phyloP scores from a whole-genome alignment of 371 early-diverging fungal species.

The Syncephalastrum racemosum region DNA sequence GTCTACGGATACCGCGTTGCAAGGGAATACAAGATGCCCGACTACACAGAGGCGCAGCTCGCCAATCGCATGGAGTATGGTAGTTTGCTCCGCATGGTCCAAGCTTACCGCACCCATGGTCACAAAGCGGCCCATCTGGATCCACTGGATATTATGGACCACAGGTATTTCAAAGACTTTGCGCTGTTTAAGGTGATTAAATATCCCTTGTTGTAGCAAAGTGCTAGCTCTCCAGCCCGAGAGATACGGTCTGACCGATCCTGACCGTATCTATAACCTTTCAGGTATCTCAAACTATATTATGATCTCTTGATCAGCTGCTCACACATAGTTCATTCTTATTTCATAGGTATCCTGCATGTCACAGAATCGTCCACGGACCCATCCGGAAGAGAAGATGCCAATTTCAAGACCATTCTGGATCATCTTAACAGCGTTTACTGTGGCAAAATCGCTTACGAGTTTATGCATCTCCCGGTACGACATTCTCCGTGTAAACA shows the following conservation, averaged over 20 bases:
- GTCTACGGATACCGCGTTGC: conserved; percentile 86
- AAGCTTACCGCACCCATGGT: conserved; percentile 83
- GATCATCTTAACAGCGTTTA: conserved; percentile 75
- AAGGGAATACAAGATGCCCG: conserved; percentile 63
- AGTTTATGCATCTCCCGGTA: conserved; percentile 91
- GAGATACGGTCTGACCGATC: conserved; percentile 74
- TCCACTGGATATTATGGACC: conserved; percentile 77
- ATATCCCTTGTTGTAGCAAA: conserved; percentile 24
- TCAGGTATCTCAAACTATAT: conserved; percentile 33
- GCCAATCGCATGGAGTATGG: conserved; percentile 81
- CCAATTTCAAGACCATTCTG: conserved; percentile 69
- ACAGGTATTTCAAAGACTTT: conserved; percentile 42
- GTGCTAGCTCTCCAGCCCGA: conserved; percentile 79
- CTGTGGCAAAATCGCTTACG: conserved; percentile 88
- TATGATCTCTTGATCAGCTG: not conserved
- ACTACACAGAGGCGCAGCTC: conserved; percentile 76
- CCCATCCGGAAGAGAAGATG: conserved; percentile 44
- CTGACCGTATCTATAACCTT: conserved; percentile 57
- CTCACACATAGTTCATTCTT: not conserved
- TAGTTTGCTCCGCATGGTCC: conserved; percentile 82
- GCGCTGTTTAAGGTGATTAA: not conserved
- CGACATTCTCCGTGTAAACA: conserved; percentile 7
- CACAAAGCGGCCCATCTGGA: conserved; percentile 86
- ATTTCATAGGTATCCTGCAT: conserved; percentile 71
- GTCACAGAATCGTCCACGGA: conserved; percentile 56